Percentiles rank a stretch among this genome's conserved stretches.
phyloP scores from a whole-genome alignment of 306 rosid species.

The Potentilla sterilis region DNA sequence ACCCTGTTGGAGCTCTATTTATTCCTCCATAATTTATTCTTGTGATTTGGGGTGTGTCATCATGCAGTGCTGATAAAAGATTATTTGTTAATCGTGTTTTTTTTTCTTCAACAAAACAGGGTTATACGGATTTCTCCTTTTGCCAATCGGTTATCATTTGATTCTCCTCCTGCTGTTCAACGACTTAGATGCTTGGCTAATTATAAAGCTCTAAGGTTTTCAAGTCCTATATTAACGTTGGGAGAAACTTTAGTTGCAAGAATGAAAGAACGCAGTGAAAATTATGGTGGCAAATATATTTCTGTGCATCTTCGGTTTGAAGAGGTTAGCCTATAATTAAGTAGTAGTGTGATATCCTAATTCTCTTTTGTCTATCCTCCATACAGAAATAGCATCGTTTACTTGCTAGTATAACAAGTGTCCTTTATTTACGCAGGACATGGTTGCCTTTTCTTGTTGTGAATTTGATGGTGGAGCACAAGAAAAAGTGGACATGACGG shows the following conservation, averaged over 20 bases:
- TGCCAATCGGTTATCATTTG: slow-evolving; percentile 91
- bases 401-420: slow-evolving; percentile 20
- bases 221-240: slow-evolving; percentile 57
- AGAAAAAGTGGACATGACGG: slow-evolving; percentile 79
- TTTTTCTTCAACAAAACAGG: slow-evolving; percentile 41
- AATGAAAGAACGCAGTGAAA: slow-evolving; percentile 81
- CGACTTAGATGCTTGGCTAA: slow-evolving; percentile 93
- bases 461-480: slow-evolving; percentile 82
- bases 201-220: slow-evolving; percentile 77
- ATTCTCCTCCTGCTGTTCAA: slow-evolving; percentile 92
- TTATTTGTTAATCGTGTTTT: not conserved
- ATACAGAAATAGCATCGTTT: slow-evolving; percentile 10
- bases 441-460: slow-evolving; percentile 99
- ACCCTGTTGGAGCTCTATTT: not conserved
- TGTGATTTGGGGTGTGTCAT: not conserved
- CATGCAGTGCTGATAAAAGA: not conserved
- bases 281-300: slow-evolving; percentile 81
- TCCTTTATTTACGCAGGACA: slow-evolving; percentile 56
- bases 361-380: slow-evolving; percentile 12
- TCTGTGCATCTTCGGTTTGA: slow-evolving; percentile 97
- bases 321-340: slow-evolving; percentile 60
- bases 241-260: slow-evolving; percentile 81
- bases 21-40: not conserved
- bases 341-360: slow-evolving; percentile 14
- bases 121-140: slow-evolving; percentile 94